Evolutionary conservation across 1,139 yeast genomes (phyloP), one percentile per base, ranked within the genome.

Genomic region (Magnusiomyces tetraspermus): DNA sequence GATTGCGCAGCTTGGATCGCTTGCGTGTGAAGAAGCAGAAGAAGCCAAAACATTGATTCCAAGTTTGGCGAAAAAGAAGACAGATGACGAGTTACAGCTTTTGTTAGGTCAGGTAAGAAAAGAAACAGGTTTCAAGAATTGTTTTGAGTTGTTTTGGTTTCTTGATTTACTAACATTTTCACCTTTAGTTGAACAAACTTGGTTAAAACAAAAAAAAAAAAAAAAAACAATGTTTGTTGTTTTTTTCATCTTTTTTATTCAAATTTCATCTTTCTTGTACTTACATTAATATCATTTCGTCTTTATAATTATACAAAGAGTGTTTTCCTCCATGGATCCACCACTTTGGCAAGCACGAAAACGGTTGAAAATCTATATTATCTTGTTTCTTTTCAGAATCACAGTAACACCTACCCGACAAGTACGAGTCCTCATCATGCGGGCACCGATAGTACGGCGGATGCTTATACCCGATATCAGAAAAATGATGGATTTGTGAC

Each of bases 1-100:
- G 70, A 76, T 88, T 53, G 96, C 98, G 0, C 98, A 92, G 70
- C 75, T 92, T 57, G 96, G 97, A 0, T 87, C 95, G 1, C 75
- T 92, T 59, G 88, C 94, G 44, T 90, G 97, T 70, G 98, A 92
- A 66, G 97, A 92, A 60, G 90, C 96, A 5, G 98, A 92, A 65
- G 99, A 92, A 72, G 97, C 97, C 33, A 87, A 89, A 70, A 87
- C 96, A 28, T 75, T 92, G 64, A 84, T 92, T 57, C 97, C 99
- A 48, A 85, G 95, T 69, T 75, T 92, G 64, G 76, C 80, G 21
- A 78, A 76, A 58, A 90, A 90, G 68, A 89, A 87, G 49, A 78
- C 87, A 5, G 96, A 89, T 60, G 86, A 85, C 49, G 97, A 90
- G 64, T 73, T 92, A 56, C 96, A 89, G 68, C 82, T 87, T 51